Evolutionary conservation across 2,329 filamentous ascomycete species (phyloP).

Genomic region (Colletotrichum cordylinicola): DNA sequence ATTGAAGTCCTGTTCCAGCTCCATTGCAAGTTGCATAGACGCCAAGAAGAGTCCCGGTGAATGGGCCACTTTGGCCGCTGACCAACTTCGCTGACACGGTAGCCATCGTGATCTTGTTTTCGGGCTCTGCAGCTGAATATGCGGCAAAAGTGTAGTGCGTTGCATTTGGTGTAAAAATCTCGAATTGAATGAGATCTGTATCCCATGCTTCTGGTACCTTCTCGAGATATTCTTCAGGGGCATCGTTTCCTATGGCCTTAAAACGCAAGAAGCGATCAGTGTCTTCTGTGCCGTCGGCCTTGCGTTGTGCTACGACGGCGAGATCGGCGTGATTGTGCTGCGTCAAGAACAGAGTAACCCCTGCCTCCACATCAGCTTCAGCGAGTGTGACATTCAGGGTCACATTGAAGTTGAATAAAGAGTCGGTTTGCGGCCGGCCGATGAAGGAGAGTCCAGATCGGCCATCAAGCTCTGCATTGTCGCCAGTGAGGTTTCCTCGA

Average conservation of each 20-base stretch:
- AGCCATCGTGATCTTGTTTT: not conserved
- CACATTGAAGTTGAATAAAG: not conserved
- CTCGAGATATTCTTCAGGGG: not conserved
- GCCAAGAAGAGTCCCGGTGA: not conserved
- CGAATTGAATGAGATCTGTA: rapidly evolving
- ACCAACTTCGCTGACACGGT: not conserved
- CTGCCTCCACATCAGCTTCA: not conserved
- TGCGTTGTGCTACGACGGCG: not conserved
- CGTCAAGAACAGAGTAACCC: not conserved
- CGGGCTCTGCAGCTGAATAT: not conserved
- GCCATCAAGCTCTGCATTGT: not conserved
- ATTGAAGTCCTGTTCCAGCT: not conserved
- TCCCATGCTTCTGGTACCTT: not conserved
- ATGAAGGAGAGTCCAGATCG: not conserved
- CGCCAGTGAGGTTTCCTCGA: not conserved
- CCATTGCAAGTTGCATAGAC: not conserved
- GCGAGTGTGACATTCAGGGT: not conserved
- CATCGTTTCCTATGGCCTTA: not conserved
- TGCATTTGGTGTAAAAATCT: not conserved
- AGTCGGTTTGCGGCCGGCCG: not conserved
- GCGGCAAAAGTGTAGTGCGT: not conserved
- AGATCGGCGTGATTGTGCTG: not conserved
- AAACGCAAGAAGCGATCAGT: not conserved
- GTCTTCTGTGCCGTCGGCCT: not conserved
- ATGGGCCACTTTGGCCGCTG: not conserved